Evolutionary conservation across 441 rosid genomes (phyloP).

Genomic region (Pelargonium australe): DNA sequence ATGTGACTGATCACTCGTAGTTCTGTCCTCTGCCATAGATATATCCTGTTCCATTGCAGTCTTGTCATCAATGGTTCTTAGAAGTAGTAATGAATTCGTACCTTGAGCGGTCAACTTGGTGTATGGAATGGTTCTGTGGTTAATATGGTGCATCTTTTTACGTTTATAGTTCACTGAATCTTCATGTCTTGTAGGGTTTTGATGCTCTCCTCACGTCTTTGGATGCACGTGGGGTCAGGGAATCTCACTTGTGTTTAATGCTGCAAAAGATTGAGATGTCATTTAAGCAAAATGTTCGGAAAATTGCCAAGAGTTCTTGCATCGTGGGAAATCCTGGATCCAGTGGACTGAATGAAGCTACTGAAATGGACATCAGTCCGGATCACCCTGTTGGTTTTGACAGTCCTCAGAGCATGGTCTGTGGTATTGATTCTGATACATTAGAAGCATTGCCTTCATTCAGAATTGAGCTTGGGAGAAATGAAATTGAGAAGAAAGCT

Average conservation of each 20-base stretch:
- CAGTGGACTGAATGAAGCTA: constrained; percentile 30
- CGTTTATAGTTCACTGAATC: no score
- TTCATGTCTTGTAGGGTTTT: constrained; percentile 46
- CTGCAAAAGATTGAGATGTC: constrained; percentile 57
- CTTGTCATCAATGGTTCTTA: no score
- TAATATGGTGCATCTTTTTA: no score
- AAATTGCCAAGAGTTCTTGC: constrained; percentile 27
- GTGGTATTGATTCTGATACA: constrained; percentile 40
- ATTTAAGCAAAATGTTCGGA: constrained; percentile 55
- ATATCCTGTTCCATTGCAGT: no score
- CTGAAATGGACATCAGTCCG: constrained; percentile 31
- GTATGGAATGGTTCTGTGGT: no score
- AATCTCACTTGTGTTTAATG: constrained; percentile 60
- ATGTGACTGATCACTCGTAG: no score
- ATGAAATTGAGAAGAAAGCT: constrained; percentile 49
- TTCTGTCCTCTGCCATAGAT: no score
- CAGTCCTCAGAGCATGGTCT: constrained; percentile 61
- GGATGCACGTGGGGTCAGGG: constrained; percentile 73
- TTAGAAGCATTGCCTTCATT: constrained; percentile 52
- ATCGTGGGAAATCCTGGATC: constrained; percentile 29
- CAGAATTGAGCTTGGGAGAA: constrained; percentile 55
- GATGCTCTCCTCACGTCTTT: constrained; percentile 51
- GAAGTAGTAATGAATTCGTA: no score
- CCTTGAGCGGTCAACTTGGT: no score
- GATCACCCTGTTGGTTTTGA: constrained; percentile 33